Base-by-base conservation (phyloP, 441 rosid genomes). In the Arabidopsis lyrata region DNA sequence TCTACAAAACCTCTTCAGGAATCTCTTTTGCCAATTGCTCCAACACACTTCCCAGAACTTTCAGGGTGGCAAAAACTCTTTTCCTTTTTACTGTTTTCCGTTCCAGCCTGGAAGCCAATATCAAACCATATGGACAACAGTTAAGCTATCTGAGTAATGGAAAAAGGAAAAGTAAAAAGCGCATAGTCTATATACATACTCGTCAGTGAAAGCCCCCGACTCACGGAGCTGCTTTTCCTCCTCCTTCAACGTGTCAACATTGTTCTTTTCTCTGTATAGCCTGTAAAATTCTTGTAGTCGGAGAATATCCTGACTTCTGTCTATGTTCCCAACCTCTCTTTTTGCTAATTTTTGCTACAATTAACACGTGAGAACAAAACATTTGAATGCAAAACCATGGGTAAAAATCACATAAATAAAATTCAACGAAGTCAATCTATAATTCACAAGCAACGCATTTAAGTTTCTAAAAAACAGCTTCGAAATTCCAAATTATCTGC, bases 291-390 rank as follows among this genome's bases (percentile, higher is more conserved):
- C 99, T 63, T 81, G 92, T 78, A 95, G 83, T 24, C 89, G 91
- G 67, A 85, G 78, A 77, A 92, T 75, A 77, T 95, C 99, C 52
- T 85, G 88, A 82, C 93, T 91, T 86, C 98, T 88, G 72, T 95
- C 99, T 65, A 93, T 92, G 60, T 80, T 63, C 68, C 93, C 97
- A 74, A 69, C 91, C 60, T 95, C 99, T 82, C 90, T 88, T 82
- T 91, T 95, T 0, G 97, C 96, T 76, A 91, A 82, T 83, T 95
- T 93, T 95, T 95, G 99, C 98, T 95, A 91, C 77, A 82, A 77
- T 63, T 31, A 68, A 80, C 12, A 72, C 66, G 58, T 72, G 29
- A 44, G 31, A 50, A 59, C 66, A 80, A 63, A 70, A 29, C 14
- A 38, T 54, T 38, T 31, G 11, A 13, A 42, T 39, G 16, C 14